phyloP scores from a whole-genome alignment of 2,329 filamentous ascomycete genomes.

The Colletotrichum endophyticum region DNA sequence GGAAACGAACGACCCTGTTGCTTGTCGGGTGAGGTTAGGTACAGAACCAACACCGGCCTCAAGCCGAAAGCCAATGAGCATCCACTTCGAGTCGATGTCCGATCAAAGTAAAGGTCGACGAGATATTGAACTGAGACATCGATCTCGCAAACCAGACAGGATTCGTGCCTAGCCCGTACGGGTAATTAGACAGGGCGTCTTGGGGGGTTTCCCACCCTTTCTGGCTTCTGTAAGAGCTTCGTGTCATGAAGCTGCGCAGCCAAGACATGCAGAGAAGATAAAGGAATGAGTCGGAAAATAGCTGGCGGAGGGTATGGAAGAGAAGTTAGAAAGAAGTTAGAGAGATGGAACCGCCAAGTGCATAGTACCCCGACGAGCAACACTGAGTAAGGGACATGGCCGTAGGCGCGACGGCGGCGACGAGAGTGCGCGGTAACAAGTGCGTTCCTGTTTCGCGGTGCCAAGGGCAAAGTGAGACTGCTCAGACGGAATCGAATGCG shows the following conservation, averaged over 20 bases:
- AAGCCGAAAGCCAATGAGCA: background rate
- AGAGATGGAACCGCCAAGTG: background rate
- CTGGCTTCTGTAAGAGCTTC: background rate
- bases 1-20: background rate
- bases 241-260: background rate
- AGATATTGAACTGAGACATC: background rate
- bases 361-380: background rate
- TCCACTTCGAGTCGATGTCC: background rate
- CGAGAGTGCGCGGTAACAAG: background rate
- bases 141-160: background rate
- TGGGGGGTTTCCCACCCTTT: background rate
- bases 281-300: background rate
- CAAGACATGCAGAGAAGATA: background rate
- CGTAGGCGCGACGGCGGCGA: background rate
- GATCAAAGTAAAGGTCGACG: background rate
- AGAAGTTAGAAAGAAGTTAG: background rate
- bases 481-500: background rate
- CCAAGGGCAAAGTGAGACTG: background rate
- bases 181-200: background rate
- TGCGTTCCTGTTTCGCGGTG: background rate
- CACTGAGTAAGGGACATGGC: background rate
- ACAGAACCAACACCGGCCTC: background rate
- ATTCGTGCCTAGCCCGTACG: background rate
- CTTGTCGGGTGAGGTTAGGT: background rate
- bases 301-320: background rate